These are phyloP conservation scores for Cystofilobasidium capitatum DNA, from an alignment of 768 basidiomycete species.

Conservation along the genomic window DNA sequence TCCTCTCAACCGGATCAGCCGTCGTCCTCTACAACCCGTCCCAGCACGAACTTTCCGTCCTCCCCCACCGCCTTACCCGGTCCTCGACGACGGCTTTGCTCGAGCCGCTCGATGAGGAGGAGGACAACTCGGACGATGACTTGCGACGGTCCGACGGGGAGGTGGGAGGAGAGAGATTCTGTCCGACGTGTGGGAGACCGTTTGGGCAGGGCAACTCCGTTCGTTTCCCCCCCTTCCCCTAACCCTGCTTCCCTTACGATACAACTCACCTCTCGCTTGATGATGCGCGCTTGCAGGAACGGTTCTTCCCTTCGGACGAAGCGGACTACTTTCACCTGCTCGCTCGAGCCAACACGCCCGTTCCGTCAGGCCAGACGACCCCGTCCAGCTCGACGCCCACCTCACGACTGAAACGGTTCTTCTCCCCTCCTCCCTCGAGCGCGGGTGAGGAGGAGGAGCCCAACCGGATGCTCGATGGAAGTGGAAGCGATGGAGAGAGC, in stretches of 20 bases:
- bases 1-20: conserved; percentile 34
- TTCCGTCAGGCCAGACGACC: not conserved
- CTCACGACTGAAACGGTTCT: not conserved
- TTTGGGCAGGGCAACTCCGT: not conserved
- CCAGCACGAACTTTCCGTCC: conserved; percentile 69
- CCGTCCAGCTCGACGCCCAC: not conserved
- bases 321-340: conserved; percentile 24
- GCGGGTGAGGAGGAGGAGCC: not conserved
- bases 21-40: conserved; percentile 79
- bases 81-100: not conserved
- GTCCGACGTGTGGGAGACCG: conserved; percentile 7
- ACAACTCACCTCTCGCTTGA: not conserved
- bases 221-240: not conserved
- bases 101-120: not conserved
- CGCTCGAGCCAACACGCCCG: conserved; percentile 21
- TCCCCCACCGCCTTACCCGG: not conserved
- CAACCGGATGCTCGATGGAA: not conserved
- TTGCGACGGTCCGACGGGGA: no score
- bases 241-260: not conserved
- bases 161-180: conserved; percentile 10
- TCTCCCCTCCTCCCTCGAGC: not conserved
- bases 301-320: not conserved
- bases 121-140: not conserved
- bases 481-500: not conserved
- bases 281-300: not conserved